These are phyloP conservation scores for Phytophthora pini DNA, from an alignment of 352 stramenopile species.

Conservation along the genomic window DNA sequence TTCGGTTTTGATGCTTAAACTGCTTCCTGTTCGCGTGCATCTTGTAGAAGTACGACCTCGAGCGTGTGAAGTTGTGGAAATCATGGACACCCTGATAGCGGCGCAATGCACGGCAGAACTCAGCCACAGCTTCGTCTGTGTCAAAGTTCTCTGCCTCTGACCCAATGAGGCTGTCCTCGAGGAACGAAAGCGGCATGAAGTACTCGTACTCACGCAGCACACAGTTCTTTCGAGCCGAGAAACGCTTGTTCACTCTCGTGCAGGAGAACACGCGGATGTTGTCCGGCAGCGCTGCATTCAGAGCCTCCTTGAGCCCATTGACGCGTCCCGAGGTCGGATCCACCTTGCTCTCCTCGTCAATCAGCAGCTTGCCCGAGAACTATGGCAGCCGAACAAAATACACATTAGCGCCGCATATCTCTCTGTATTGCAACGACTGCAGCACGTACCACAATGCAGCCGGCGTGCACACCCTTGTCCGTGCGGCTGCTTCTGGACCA, in stretches of 20 bases:
- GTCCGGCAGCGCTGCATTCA: conserved; percentile 83
- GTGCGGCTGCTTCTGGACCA: conserved; percentile 91
- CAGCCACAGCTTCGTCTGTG: conserved; percentile 45
- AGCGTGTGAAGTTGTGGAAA: conserved; percentile 94
- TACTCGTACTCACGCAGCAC: conserved; percentile 92
- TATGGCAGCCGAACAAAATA: conserved; percentile 27
- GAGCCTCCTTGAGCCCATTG: conserved; percentile 55
- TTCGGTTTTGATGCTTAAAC: conserved; percentile 24
- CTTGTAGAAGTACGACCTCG: conserved; percentile 80
- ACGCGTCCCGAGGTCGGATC: conserved; percentile 66
- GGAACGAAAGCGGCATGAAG: conserved; percentile 86
- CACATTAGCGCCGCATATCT: neutral
- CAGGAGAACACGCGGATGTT: conserved; percentile 90
- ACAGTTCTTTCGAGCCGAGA: conserved; percentile 88
- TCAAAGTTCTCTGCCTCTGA: conserved; percentile 33
- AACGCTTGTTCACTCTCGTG: conserved; percentile 90
- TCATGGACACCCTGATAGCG: conserved; percentile 89
- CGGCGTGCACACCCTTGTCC: conserved; percentile 93
- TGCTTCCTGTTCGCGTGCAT: conserved; percentile 52
- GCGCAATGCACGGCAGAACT: conserved; percentile 60
- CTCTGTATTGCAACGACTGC: neutral
- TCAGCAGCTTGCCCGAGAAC: conserved; percentile 90
- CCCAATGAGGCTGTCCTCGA: conserved; percentile 52
- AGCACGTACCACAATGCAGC: conserved; percentile 85
- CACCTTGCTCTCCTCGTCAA: conserved; percentile 77